Conservation (phyloP, 768 basidiomycete genomes). For the Boletus tomentosulus region DNA sequence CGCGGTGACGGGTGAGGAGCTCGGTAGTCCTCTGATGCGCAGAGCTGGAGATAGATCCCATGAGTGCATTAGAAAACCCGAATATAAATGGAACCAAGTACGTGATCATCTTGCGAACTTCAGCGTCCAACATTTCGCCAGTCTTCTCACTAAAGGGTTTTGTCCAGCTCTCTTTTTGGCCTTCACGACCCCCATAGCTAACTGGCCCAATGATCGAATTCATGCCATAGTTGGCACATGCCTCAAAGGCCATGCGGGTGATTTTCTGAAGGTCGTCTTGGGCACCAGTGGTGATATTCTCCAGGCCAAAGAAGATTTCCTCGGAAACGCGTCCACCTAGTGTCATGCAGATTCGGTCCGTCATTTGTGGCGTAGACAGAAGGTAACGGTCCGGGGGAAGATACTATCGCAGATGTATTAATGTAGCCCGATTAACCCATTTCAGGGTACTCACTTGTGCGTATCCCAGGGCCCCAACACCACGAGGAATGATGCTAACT, state of each 20-base stretch:
- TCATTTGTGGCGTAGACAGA: constrained; percentile 90
- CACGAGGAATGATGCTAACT: constrained; percentile 97
- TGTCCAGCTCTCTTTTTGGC: constrained; percentile 82
- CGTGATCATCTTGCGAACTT: constrained; percentile 96
- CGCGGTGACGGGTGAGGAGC: constrained; percentile 75
- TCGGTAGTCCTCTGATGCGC: constrained; percentile 83
- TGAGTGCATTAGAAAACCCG: constrained; percentile 6
- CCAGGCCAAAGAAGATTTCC: constrained; percentile 92
- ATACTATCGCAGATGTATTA: constrained; percentile 49
- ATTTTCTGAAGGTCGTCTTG: constrained; percentile 99
- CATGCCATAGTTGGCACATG: constrained; percentile 96
- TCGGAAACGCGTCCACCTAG: constrained; percentile 96
- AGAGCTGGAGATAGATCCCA: constrained; percentile 34
- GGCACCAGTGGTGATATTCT: constrained; percentile 95
- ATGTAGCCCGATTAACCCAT: not conserved
- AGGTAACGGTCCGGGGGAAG: constrained; percentile 95
- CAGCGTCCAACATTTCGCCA: constrained; percentile 84
- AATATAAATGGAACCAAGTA: constrained; percentile 30
- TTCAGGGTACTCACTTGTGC: constrained; percentile 62
- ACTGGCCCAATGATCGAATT: constrained; percentile 92
- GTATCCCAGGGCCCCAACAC: constrained; percentile 93
- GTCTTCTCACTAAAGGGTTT: constrained; percentile 99
- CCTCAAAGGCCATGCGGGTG: constrained; percentile 95
- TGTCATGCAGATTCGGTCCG: constrained; percentile 97
- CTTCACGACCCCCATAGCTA: constrained; percentile 88